Conservation (phyloP, 352 stramenopile genomes). For the Phytophthora pluvialis region DNA sequence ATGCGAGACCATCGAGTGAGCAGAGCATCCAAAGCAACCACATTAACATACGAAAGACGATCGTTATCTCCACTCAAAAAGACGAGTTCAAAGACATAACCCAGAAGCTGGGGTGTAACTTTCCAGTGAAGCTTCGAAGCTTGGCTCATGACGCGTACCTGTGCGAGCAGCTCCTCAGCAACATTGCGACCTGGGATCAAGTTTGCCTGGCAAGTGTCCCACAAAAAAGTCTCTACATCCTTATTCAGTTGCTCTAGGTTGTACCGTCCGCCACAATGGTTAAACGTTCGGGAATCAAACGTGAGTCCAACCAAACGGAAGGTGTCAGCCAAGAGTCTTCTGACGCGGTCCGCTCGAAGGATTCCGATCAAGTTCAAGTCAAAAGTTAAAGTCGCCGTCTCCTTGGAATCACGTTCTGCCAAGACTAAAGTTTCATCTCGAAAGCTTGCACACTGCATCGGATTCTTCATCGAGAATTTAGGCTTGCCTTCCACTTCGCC, state of each 20-base stretch:
- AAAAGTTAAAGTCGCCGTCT: conserved; percentile 42
- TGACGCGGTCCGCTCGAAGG: conserved; percentile 53
- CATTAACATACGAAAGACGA: conserved; percentile 51
- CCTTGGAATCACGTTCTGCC: conserved; percentile 49
- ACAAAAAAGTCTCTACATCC: conserved; percentile 53
- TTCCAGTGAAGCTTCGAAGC: conserved; percentile 67
- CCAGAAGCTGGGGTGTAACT: conserved; percentile 65
- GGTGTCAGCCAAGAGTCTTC: conserved; percentile 60
- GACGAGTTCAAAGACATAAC: conserved; percentile 62
- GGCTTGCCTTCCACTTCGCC: conserved; percentile 5
- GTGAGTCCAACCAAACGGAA: conserved; percentile 68
- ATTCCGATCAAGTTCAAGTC: conserved; percentile 59
- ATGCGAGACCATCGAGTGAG: conserved; percentile 63
- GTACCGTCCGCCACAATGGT: conserved; percentile 26
- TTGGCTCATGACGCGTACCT: conserved; percentile 54
- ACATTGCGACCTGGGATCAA: conserved; percentile 42
- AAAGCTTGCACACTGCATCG: conserved; percentile 31
- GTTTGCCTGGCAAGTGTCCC: conserved; percentile 59
- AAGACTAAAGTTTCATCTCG: conserved; percentile 45
- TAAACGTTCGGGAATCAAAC: conserved; percentile 59
- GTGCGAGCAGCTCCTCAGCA: conserved; percentile 45
- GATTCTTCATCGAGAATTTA: conserved; percentile 36
- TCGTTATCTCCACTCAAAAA: conserved; percentile 62
- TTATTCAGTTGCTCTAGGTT: conserved; percentile 19
- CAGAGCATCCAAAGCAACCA: conserved; percentile 54